These are phyloP conservation scores for Aciculoconidium aculeatum DNA, from an alignment of 805 yeast species.

Conservation along the genomic window DNA sequence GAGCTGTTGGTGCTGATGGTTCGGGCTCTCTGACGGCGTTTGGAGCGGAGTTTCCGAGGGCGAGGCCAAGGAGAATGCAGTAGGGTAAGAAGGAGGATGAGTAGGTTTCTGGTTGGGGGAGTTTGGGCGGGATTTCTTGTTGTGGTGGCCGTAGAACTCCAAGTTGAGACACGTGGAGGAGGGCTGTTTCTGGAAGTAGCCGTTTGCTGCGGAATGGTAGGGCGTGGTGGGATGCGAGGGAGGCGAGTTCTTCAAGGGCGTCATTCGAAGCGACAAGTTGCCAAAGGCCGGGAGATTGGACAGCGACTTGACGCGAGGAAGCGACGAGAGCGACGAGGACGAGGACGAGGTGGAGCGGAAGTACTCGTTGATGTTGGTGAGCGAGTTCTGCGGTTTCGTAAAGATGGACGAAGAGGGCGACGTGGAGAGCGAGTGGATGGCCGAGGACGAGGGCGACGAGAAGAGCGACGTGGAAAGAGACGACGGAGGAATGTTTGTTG, in stretches of 20 bases:
- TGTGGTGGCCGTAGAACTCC: constrained; percentile 24
- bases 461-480: too few species aligned
- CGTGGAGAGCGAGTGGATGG: constrained; percentile 25
- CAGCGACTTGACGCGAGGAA: constrained; percentile 19
- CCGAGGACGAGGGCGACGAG: too few species aligned
- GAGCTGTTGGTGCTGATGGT: too few species aligned
- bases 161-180: constrained; percentile 31
- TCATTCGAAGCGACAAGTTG: constrained; percentile 33
- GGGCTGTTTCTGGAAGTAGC: constrained; percentile 18
- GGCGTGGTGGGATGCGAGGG: constrained; percentile 9
- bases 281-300: constrained; percentile 17
- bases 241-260: constrained; percentile 31
- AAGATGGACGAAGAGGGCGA: constrained; percentile 23
- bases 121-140: constrained; percentile 43
- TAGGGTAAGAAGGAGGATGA: constrained; percentile 2
- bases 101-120: too few species aligned
- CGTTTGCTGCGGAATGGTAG: constrained; percentile 13
- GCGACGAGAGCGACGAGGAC: constrained; percentile 14
- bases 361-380: constrained; percentile 29
- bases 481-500: too few species aligned
- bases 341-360: constrained; percentile 14
- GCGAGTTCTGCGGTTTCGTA: constrained; percentile 12
- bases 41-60: constrained; percentile 45
- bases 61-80: constrained; percentile 14
- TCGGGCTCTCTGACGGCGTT: constrained; percentile 48